Percentiles rank a stretch among this genome's conserved stretches.
Evolutionary conservation across 140 eudicot genomes (phyloP).

Genomic region (Bidens hawaiensis): DNA sequence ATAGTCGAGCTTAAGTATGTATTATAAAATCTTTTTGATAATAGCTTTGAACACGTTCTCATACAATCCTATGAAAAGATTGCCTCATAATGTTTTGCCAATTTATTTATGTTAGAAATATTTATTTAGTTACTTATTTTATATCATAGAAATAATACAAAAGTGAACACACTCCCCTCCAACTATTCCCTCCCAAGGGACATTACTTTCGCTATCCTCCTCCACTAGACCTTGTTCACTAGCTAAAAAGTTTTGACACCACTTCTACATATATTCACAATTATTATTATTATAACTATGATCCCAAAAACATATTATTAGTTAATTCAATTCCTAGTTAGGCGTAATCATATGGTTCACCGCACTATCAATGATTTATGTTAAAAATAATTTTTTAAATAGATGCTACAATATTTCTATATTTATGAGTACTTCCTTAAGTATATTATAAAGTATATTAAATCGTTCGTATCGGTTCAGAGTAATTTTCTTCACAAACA

Average conservation of each 20-base stretch:
- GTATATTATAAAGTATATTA: no score
- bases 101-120: no score
- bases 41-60: background rate
- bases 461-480: no score
- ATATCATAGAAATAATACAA: background rate
- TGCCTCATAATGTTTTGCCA: background rate
- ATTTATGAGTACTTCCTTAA: no score
- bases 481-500: no score
- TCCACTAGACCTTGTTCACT: conserved; percentile 29
- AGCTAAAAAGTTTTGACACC: conserved; percentile 25
- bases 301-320: background rate
- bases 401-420: no score
- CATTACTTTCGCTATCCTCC: conserved; percentile 22
- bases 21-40: no score
- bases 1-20: background rate
- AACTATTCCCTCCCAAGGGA: conserved; percentile 3
- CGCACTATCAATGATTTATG: conserved; percentile 10
- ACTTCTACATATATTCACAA: background rate
- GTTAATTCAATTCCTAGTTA: conserved; percentile 13
- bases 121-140: no score
- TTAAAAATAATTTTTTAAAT: no score
- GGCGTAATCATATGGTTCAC: conserved; percentile 21
- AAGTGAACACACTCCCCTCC: background rate
- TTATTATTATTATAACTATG: background rate
- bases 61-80: background rate